Percentiles rank a stretch among this genome's conserved stretches.
phyloP scores from a whole-genome alignment of 306 rosid genomes.

The Arachis stenosperma region DNA sequence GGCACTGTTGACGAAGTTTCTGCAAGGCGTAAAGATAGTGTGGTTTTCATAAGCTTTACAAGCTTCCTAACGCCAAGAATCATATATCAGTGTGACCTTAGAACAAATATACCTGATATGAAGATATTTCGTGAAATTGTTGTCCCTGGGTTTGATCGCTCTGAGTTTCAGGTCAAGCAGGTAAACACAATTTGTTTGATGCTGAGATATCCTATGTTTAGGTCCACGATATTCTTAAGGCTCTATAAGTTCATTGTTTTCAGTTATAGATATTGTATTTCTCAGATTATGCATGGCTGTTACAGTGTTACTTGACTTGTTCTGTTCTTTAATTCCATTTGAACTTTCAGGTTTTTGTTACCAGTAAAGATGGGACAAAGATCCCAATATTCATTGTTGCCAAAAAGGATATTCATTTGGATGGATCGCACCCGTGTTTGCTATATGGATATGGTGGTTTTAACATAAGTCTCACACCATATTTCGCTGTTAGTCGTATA shows the following conservation, averaged over 20 bases:
- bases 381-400: conserved; percentile 86
- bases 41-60: conserved; percentile 69
- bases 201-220: not conserved
- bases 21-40: conserved; percentile 74
- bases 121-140: conserved; percentile 83
- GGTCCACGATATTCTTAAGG: conserved; percentile 15
- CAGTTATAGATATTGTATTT: conserved; percentile 21
- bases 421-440: conserved; percentile 94
- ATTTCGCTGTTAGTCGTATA: conserved; percentile 73
- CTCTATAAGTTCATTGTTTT: conserved; percentile 25
- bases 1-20: conserved; percentile 81
- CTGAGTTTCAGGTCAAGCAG: conserved; percentile 79
- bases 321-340: conserved; percentile 28
- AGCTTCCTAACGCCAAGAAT: conserved; percentile 87
- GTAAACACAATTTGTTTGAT: conserved; percentile 42
- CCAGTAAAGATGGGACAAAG: conserved; percentile 83
- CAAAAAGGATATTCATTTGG: conserved; percentile 63
- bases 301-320: conserved; percentile 27
- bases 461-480: conserved; percentile 78
- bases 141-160: conserved; percentile 88
- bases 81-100: conserved; percentile 78
- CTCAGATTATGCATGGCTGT: conserved; percentile 1
- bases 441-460: conserved; percentile 96
- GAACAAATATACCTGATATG: conserved; percentile 60
- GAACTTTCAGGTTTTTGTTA: conserved; percentile 71